Evolutionary conservation across 2,329 filamentous ascomycete genomes (phyloP).

Genomic region (Cytospora chrysosperma): DNA sequence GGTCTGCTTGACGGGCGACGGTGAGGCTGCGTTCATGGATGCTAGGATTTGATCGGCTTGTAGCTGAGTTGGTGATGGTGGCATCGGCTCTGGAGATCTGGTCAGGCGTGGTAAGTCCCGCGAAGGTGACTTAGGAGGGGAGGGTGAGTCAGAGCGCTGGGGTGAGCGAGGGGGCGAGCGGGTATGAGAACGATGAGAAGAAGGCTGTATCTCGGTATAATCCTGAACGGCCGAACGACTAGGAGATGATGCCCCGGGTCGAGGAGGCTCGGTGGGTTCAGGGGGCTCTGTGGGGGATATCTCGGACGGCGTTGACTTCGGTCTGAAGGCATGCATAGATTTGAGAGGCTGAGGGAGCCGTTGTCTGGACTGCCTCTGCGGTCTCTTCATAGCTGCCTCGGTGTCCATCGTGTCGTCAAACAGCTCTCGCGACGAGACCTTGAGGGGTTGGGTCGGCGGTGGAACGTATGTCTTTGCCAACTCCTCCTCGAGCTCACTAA

Average conservation of each 20-base stretch:
- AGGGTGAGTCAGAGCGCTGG: slow-evolving; percentile 1
- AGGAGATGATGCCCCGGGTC: background rate
- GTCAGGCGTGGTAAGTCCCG: background rate
- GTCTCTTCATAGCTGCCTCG: background rate
- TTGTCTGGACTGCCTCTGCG: background rate
- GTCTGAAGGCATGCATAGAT: slow-evolving; percentile 10
- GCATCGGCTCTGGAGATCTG: slow-evolving; percentile 24
- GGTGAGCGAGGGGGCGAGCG: background rate
- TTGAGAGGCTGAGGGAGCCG: slow-evolving; percentile 15
- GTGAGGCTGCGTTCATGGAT: slow-evolving; percentile 54
- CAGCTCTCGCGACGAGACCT: background rate
- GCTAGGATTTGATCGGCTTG: slow-evolving; percentile 57
- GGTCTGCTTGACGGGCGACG: slow-evolving; percentile 52
- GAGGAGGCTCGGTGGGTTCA: background rate
- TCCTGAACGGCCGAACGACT: background rate
- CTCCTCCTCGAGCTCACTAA: slow-evolving; percentile 55
- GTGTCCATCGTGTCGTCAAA: background rate
- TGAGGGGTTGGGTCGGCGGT: background rate
- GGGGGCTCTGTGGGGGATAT: slow-evolving; percentile 6
- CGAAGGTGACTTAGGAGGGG: slow-evolving; percentile 10
- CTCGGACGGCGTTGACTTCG: slow-evolving; percentile 16
- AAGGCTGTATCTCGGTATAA: background rate
- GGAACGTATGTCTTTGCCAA: slow-evolving; percentile 27
- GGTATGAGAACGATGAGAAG: background rate
- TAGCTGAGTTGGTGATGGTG: slow-evolving; percentile 45